These are phyloP conservation scores for Suzukiozyma palmioleophila DNA, from an alignment of 1,139 yeast species.

Conservation along the genomic window DNA sequence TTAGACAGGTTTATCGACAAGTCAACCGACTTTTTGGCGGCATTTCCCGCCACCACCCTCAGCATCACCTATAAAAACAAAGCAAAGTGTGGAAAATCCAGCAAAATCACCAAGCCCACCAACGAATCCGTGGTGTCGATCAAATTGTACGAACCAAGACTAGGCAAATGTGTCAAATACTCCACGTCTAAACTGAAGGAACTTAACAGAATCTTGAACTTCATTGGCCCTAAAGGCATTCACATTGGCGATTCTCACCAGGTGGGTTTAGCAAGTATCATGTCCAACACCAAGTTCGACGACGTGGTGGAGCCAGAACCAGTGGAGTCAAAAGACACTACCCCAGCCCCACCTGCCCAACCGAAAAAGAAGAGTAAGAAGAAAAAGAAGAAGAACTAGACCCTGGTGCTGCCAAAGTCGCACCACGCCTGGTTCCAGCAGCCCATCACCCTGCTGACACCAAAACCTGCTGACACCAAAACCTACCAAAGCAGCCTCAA, in stretches of 20 bases:
- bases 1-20: slow-evolving; percentile 35
- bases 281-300: slow-evolving; percentile 38
- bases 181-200: slow-evolving; percentile 69
- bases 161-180: slow-evolving; percentile 64
- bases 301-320: slow-evolving; percentile 13
- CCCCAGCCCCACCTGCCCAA: slow-evolving; percentile 10
- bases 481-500: too few relatives aligned
- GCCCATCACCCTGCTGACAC: too few relatives aligned
- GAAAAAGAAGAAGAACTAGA: slow-evolving; percentile 21
- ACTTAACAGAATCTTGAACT: slow-evolving; percentile 70
- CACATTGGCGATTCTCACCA: slow-evolving; percentile 23
- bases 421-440: too few relatives aligned
- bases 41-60: slow-evolving; percentile 35
- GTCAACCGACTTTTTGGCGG: slow-evolving; percentile 30
- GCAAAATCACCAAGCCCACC: slow-evolving; percentile 9
- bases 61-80: slow-evolving; percentile 37
- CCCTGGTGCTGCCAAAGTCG: background rate
- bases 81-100: slow-evolving; percentile 11
- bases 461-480: too few relatives aligned
- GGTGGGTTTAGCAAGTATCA: slow-evolving; percentile 37
- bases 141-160: slow-evolving; percentile 67
- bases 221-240: slow-evolving; percentile 84
- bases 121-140: slow-evolving; percentile 30
- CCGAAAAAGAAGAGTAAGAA: slow-evolving; percentile 20
- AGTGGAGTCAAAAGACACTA: slow-evolving; percentile 8